A percentile compares a stretch with the other conserved stretches of the same genome.
phyloP scores from a whole-genome alignment of 805 yeast species.

The Candida caryicola region DNA sequence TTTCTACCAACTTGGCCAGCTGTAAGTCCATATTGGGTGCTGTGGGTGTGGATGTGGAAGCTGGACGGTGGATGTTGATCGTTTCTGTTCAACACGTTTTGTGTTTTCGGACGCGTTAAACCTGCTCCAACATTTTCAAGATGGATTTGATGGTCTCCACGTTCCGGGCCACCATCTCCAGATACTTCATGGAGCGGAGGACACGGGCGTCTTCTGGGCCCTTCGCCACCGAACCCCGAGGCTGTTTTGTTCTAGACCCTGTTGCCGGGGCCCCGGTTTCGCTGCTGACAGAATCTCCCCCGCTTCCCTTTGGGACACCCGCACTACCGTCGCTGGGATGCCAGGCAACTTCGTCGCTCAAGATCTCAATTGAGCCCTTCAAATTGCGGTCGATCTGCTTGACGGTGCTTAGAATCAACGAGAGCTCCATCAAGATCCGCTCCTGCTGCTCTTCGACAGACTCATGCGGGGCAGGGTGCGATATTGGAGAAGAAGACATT shows the following conservation, averaged over 20 bases:
- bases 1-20: conserved; percentile 37
- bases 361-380: conserved; percentile 20
- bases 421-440: conserved; percentile 29
- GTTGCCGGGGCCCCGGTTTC: not conserved
- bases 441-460: conserved; percentile 18
- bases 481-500: not conserved
- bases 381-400: conserved; percentile 29
- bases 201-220: no score
- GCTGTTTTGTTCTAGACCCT: not conserved
- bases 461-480: not conserved
- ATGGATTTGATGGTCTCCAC: conserved; percentile 16
- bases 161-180: conserved; percentile 18
- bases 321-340: not conserved
- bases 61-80: no score
- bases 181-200: conserved; percentile 2
- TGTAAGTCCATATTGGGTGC: conserved; percentile 33
- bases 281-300: no score
- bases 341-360: conserved; percentile 10
- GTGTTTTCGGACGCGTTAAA: not conserved
- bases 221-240: not conserved
- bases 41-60: no score
- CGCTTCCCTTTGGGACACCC: not conserved
- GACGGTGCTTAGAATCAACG: conserved; percentile 32
- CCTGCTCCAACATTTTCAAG: conserved; percentile 7
- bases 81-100: no score